Evolutionary conservation across 2,329 filamentous ascomycete species (phyloP).

Genomic region (Rutstroemia sp.): DNA sequence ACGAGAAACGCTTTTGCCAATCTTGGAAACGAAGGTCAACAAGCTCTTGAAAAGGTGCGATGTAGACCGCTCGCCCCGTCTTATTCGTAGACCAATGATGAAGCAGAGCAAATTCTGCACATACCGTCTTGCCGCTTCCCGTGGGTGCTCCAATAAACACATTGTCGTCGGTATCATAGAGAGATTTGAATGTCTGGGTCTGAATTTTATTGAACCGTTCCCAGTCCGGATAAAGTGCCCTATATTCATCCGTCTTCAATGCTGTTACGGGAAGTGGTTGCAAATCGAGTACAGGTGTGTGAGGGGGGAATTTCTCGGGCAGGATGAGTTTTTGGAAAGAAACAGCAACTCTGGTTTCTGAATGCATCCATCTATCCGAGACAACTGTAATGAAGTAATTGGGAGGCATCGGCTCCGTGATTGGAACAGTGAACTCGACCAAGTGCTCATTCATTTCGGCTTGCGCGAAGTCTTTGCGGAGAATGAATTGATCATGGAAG

Average conservation of each 20-base stretch:
- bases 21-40: conserved; percentile 75
- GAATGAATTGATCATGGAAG: conserved; percentile 88
- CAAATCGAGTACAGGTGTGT: conserved; percentile 85
- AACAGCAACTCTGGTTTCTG: conserved; percentile 85
- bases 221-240: conserved; percentile 75
- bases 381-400: conserved; percentile 97
- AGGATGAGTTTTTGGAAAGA: conserved; percentile 93
- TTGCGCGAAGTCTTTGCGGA: conserved; percentile 81
- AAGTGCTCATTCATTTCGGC: conserved; percentile 87
- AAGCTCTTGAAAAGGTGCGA: conserved; percentile 90
- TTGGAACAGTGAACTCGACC: conserved; percentile 92
- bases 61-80: conserved; percentile 77
- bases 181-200: conserved; percentile 90
- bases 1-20: conserved; percentile 72
- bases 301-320: conserved; percentile 90
- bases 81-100: conserved; percentile 74
- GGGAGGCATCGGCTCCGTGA: conserved; percentile 95
- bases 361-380: conserved; percentile 97
- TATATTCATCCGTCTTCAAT: conserved; percentile 77
- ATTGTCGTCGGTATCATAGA: conserved; percentile 87
- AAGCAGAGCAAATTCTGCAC: conserved; percentile 87
- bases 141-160: conserved; percentile 90
- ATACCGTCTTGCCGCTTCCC: conserved; percentile 93
- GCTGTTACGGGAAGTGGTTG: conserved; percentile 86
- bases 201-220: conserved; percentile 94